These are phyloP conservation scores for Rhizopus stolonifer DNA, from an alignment of 371 early-diverging fungal genomes.

Conservation along the genomic window DNA sequence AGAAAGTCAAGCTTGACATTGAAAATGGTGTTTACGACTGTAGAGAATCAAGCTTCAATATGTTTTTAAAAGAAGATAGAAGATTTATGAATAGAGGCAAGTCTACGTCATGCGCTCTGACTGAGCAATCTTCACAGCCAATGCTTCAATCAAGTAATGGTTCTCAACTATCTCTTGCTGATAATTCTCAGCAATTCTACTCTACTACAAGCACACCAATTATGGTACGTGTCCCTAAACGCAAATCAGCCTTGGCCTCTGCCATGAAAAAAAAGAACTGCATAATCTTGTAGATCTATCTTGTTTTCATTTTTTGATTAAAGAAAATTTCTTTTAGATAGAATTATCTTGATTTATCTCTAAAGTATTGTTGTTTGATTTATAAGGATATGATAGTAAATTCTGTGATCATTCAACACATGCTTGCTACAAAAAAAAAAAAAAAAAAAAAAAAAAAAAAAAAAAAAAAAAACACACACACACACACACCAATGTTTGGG, in stretches of 20 bases:
- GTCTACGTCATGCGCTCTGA: too few relatives aligned
- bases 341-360: too few relatives aligned
- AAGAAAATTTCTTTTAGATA: too few relatives aligned
- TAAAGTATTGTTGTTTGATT: too few relatives aligned
- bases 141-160: background rate
- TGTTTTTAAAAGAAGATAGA: background rate
- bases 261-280: background rate
- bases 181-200: background rate
- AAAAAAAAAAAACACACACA: too few relatives aligned
- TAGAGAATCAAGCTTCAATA: background rate
- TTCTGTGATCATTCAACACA: too few relatives aligned
- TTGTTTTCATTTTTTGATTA: too few relatives aligned
- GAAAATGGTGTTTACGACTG: background rate
- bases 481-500: too few relatives aligned
- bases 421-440: too few relatives aligned
- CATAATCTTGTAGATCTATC: background rate
- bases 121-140: background rate
- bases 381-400: too few relatives aligned
- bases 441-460: too few relatives aligned
- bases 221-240: background rate
- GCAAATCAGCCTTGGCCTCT: background rate
- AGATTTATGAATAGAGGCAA: too few relatives aligned
- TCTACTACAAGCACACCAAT: background rate
- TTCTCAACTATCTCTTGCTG: background rate
- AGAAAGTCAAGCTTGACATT: slow-evolving; percentile 8